Conservation (phyloP, 2,329 filamentous ascomycete genomes). For the Madurella fahalii region DNA sequence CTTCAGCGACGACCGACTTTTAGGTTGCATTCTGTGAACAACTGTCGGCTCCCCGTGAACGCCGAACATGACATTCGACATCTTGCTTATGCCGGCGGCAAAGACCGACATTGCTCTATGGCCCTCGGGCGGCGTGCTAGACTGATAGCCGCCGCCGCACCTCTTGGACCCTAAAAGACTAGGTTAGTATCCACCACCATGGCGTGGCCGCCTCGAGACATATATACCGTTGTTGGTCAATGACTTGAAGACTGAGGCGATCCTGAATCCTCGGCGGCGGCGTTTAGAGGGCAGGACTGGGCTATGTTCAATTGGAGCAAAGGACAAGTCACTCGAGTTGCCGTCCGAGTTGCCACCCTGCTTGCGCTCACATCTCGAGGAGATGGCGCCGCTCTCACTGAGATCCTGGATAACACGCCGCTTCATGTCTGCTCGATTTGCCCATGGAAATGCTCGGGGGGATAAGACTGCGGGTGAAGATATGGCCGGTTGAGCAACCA, state of each 20-base stretch:
- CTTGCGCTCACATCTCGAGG: constrained; percentile 3
- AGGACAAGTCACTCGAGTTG: constrained; percentile 3
- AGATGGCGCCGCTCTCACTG: constrained; percentile 13
- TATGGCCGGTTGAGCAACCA: constrained; percentile 1
- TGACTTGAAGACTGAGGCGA: constrained; percentile 41
- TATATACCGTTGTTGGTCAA: constrained; percentile 39
- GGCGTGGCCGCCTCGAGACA: neutral
- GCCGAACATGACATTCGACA: constrained; percentile 40
- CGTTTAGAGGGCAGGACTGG: constrained; percentile 34
- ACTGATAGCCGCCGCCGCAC: constrained; percentile 15
- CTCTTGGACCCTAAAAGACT: constrained; percentile 11
- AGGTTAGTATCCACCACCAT: neutral
- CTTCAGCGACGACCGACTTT: constrained; percentile 33
- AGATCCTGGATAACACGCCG: constrained; percentile 22
- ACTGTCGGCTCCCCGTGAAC: constrained; percentile 39
- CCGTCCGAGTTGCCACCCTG: constrained; percentile 1
- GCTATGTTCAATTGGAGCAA: constrained; percentile 15
- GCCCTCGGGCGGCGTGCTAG: neutral
- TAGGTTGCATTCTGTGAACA: constrained; percentile 38
- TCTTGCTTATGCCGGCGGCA: constrained; percentile 29
- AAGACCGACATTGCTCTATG: constrained; percentile 17
- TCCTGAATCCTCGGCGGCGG: constrained; percentile 38
- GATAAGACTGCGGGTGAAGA: constrained; percentile 1
- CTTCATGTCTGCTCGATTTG: constrained; percentile 25
- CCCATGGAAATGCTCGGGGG: constrained; percentile 16